phyloP scores from a whole-genome alignment of 2,329 filamentous ascomycete genomes.

The Hypoxylon sp. region DNA sequence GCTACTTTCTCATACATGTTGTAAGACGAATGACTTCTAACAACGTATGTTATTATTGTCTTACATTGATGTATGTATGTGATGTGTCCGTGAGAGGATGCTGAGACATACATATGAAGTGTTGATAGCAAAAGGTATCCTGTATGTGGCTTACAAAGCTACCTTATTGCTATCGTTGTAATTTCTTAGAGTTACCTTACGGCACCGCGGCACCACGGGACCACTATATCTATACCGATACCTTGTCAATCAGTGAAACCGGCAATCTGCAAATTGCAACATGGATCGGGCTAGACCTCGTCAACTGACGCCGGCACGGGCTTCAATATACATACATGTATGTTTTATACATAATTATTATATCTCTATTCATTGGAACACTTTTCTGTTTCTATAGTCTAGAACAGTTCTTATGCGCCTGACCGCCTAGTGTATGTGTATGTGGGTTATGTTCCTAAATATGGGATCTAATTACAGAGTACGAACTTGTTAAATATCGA shows the following conservation, averaged over 20 bases:
- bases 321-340: not conserved
- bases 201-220: not conserved
- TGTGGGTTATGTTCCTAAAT: slow-evolving; percentile 31
- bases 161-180: not conserved
- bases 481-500: slow-evolving; percentile 40
- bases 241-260: slow-evolving; percentile 10
- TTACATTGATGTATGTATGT: slow-evolving; percentile 4
- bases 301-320: slow-evolving; percentile 23
- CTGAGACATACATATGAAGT: slow-evolving; percentile 3
- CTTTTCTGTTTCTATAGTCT: slow-evolving; percentile 3
- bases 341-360: not conserved
- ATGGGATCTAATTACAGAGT: slow-evolving; percentile 44
- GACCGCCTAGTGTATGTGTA: slow-evolving; percentile 22
- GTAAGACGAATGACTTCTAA: not conserved
- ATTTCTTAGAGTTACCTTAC: not conserved
- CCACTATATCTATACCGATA: slow-evolving; percentile 3
- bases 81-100: slow-evolving; percentile 13
- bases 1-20: slow-evolving; percentile 31
- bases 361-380: slow-evolving; percentile 4
- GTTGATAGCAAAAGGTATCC: slow-evolving; percentile 4
- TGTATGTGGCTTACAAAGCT: slow-evolving; percentile 36
- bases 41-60: slow-evolving; percentile 15
- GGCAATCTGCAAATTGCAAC: slow-evolving; percentile 25
- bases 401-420: slow-evolving; percentile 12
- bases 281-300: slow-evolving; percentile 21